phyloP scores from a whole-genome alignment of 441 rosid genomes.

The Pelargonium fulgidum region DNA sequence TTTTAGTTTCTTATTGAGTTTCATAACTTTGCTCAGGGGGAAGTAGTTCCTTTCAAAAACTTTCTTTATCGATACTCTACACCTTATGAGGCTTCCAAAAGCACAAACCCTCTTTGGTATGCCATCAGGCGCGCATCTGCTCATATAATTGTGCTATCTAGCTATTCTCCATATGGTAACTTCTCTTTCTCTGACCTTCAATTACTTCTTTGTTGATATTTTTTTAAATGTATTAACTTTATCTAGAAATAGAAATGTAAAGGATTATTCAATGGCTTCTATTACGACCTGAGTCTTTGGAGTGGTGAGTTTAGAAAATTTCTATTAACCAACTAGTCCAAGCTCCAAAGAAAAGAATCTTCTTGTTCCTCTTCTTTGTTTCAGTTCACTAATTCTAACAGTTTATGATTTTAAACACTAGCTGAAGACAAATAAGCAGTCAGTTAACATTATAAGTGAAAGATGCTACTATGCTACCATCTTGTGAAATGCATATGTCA shows the following conservation, averaged over 20 bases:
- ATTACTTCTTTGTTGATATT: not conserved
- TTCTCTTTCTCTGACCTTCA: constrained; percentile 12
- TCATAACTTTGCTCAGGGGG: constrained; percentile 37
- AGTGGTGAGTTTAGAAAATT: no score
- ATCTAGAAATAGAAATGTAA: not conserved
- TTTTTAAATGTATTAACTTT: not conserved
- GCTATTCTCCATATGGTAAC: constrained; percentile 75
- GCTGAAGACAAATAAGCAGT: not conserved
- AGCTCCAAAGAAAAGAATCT: not conserved
- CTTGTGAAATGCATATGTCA: no score
- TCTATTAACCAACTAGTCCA: not conserved
- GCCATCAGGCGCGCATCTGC: constrained; percentile 66
- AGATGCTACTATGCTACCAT: not conserved
- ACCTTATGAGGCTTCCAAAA: constrained; percentile 54
- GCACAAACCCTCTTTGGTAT: constrained; percentile 61
- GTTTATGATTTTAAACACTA: not conserved
- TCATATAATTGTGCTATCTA: constrained; percentile 62
- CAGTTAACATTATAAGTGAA: not conserved
- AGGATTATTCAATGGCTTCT: not conserved
- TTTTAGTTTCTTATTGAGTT: constrained; percentile 4
- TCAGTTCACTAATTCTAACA: not conserved
- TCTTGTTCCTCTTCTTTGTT: no score
- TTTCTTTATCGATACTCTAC: constrained; percentile 57
- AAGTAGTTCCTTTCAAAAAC: constrained; percentile 49
- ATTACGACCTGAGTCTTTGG: not conserved